Base-by-base conservation (phyloP, 2,329 filamentous ascomycete species). In the Hypoxylon sp. region DNA sequence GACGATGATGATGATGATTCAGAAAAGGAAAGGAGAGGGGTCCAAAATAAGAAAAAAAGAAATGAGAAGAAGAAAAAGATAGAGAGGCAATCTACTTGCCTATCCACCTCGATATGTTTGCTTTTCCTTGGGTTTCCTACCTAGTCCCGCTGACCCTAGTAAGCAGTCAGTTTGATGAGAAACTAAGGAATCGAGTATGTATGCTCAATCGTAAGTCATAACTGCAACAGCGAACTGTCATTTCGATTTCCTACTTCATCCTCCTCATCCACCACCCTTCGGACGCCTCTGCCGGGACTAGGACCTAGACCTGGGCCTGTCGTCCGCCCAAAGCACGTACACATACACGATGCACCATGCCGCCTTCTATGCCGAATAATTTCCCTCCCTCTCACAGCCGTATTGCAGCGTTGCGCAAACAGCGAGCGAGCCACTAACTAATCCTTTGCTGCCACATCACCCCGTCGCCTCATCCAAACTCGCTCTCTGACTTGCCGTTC, bases 321-420 rank as follows among this genome's bases (percentile, higher is more conserved):
- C 58, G 50, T 48, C 55, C 51, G 42, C 63, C 52, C 53, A 58
- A n/a, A n/a, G 55, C 58, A 61, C 60, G 48, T 55, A 65, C 61
- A 62, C 67, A 63, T 65, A 65, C 66, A 68, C 64, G 63, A 72
- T 73, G 70, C 70, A 73, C 65, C 58, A 67, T 71, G 66, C 70
- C 70, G 70, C 58, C 62, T 55, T 58, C 62, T 60, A 50, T 65
- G 62, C 61, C 67, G 66, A 70, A 67, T 69, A 69, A 69, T 67
- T 67, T 66, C 61, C 62, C 62, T 67, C 66, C 60, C 62, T 67
- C 67, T 57, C 65, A 70, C 64, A 67, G 68, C 70, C 70, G 70
- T 67, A 52, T 64, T 68, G 65, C 59, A 69, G 60, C 61, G 62
- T 70, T 66, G 70, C 65, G 69, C 69, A 72, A 70, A 69, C 66